Evolutionary conservation across 176 grass and related monocot species (phyloP).

Genomic region (Lolium rigidum): DNA sequence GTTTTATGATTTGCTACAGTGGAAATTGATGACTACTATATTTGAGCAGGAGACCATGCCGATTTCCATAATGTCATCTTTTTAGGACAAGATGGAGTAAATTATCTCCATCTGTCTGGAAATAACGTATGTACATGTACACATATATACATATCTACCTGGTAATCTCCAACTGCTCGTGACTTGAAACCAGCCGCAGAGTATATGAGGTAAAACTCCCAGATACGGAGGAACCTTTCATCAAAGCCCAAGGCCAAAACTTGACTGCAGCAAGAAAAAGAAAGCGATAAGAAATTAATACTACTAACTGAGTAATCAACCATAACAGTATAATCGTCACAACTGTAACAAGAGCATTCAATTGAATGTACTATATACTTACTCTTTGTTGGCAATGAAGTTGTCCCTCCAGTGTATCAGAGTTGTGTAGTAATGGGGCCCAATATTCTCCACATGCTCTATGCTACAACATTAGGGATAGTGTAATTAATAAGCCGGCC

Average conservation of each 20-base stretch:
- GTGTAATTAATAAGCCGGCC: neutral
- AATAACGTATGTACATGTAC: neutral
- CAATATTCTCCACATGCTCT: slow-evolving; percentile 25
- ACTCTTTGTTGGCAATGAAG: slow-evolving; percentile 6
- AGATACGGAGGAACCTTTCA: slow-evolving; percentile 9
- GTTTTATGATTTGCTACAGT: neutral
- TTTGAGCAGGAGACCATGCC: neutral
- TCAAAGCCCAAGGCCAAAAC: slow-evolving; percentile 22
- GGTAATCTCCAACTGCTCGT: neutral
- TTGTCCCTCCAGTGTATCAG: slow-evolving; percentile 10
- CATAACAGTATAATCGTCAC: neutral
- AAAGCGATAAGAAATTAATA: neutral
- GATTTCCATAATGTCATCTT: neutral
- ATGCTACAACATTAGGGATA: neutral
- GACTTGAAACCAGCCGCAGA: slow-evolving; percentile 10
- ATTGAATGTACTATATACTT: neutral
- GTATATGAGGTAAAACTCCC: slow-evolving; percentile 10
- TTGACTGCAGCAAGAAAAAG: neutral
- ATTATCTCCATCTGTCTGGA: neutral
- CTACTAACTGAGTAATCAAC: neutral
- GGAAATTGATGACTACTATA: neutral
- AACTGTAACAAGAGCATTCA: neutral
- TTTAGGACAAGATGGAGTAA: neutral
- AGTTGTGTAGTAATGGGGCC: slow-evolving; percentile 2
- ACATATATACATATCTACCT: neutral